Conservation (phyloP, 441 rosid species). For the Erysimum cheiri region DNA sequence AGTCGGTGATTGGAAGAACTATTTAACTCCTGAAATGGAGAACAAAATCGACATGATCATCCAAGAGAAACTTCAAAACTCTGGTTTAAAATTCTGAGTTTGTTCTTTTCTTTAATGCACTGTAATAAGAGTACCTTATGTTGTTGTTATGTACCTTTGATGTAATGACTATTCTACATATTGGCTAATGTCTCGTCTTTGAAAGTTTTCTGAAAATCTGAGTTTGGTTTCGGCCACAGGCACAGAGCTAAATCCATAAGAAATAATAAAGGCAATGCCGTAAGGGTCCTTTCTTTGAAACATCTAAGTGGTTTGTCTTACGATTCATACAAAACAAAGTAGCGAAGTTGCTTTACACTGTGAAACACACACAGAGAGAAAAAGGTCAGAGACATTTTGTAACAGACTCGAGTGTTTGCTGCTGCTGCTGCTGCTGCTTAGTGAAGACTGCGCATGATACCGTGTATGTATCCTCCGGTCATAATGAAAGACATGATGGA, state of each 20-base stretch:
- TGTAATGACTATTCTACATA: no score
- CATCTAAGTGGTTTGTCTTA: not conserved
- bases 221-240: not conserved
- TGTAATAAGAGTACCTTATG: no score
- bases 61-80: no score
- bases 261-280: not conserved
- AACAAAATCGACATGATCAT: no score
- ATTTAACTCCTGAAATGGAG: no score
- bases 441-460: constrained; percentile 80
- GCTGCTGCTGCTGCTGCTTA: constrained; percentile 39
- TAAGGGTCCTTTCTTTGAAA: not conserved
- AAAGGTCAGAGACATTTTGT: not conserved
- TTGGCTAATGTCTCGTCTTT: no score
- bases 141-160: no score
- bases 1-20: no score
- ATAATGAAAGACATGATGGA: constrained; percentile 79
- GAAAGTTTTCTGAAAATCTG: no score
- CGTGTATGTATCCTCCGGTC: constrained; percentile 90
- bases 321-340: constrained; percentile 4
- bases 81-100: no score
- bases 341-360: constrained; percentile 5
- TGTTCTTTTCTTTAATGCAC: no score
- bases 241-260: not conserved
- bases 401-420: constrained; percentile 7
- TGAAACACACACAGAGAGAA: constrained; percentile 9